Percentiles rank a stretch among this genome's conserved stretches.
These are phyloP conservation scores for Starmera dryadoides DNA, from an alignment of 805 yeast genomes.

Conservation along the genomic window DNA sequence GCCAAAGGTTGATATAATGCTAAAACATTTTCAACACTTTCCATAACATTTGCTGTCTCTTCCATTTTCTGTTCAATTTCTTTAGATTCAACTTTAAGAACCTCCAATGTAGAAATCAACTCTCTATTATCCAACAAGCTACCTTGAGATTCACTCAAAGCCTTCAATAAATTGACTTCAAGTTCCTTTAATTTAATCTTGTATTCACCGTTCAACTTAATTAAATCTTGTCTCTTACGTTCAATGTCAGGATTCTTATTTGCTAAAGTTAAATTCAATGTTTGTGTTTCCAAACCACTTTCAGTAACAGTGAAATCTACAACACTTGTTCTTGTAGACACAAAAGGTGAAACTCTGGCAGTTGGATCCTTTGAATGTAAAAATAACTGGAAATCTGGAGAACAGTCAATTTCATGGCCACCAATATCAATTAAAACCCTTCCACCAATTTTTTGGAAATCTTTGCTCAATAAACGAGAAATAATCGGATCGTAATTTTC, in stretches of 20 bases:
- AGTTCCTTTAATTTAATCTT: constrained; percentile 42
- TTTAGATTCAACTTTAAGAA: constrained; percentile 54
- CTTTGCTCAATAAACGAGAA: constrained; percentile 52
- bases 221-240: constrained; percentile 42
- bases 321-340: constrained; percentile 54
- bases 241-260: constrained; percentile 64
- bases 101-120: constrained; percentile 53
- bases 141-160: constrained; percentile 50
- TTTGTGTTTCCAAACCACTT: constrained; percentile 55
- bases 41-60: constrained; percentile 50
- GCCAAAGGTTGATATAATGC: constrained; percentile 49
- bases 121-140: constrained; percentile 62
- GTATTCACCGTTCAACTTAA: constrained; percentile 53
- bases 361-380: constrained; percentile 56
- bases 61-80: constrained; percentile 44
- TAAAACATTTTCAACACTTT: constrained; percentile 41
- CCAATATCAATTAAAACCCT: constrained; percentile 57
- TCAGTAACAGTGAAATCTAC: constrained; percentile 71
- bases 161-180: constrained; percentile 51
- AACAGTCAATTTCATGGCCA: constrained; percentile 54
- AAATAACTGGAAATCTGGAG: constrained; percentile 53
- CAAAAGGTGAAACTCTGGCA: constrained; percentile 39
- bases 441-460: constrained; percentile 62
- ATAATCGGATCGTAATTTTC: constrained; percentile 75
- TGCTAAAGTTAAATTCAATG: constrained; percentile 48